Base-by-base conservation (phyloP, 352 stramenopile genomes). In the Globisporangium nagaii region DNA sequence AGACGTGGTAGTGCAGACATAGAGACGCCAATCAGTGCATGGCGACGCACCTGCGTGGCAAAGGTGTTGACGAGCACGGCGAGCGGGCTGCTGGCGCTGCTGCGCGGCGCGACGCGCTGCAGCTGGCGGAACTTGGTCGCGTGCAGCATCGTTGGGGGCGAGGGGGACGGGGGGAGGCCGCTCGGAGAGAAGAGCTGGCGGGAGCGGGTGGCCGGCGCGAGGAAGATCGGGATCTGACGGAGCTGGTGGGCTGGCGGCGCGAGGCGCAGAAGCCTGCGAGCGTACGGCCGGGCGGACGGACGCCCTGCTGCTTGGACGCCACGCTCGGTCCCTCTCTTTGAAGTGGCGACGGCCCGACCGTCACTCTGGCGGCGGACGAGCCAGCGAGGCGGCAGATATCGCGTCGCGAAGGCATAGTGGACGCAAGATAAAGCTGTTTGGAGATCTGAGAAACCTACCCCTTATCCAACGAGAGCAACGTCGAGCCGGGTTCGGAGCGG, bases 61-160 rank as follows among this genome's bases (percentile, higher is more conserved):
- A 82, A 83, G 25, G 69, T 57, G 59, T 73, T 71, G 25, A 63
- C 49, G 59, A 84, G 53, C 49, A 71, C 60, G 34, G 64, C 57
- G 46, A 68, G 60, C 1, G 71, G 61, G 65, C 61, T 55, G 46
- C 56, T 65, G n/a, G n/a, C n/a, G 40, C 41, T 66, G 51, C 58
- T 58, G 31, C 51, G 51, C 51, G 51, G 60, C 40, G 58, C 58
- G 48, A 58, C 36, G 62, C 65, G 66, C 52, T 80, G 70, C 51
- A 81, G 63, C 53, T 71, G 64, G 61, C 74, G 76, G 62, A 82
- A 70, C 65, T 82, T 73, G 60, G 76, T 73, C 42, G 64, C 69
- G 75, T 79, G 76, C 69, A 84, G 74, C 73, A 84, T 87, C 55
- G 28, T 43, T 30, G 19, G 22, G 7, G 27, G 10, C n/a, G n/a